phyloP scores from a whole-genome alignment of 345 rosid species.

The Lenwebbia sp. region DNA sequence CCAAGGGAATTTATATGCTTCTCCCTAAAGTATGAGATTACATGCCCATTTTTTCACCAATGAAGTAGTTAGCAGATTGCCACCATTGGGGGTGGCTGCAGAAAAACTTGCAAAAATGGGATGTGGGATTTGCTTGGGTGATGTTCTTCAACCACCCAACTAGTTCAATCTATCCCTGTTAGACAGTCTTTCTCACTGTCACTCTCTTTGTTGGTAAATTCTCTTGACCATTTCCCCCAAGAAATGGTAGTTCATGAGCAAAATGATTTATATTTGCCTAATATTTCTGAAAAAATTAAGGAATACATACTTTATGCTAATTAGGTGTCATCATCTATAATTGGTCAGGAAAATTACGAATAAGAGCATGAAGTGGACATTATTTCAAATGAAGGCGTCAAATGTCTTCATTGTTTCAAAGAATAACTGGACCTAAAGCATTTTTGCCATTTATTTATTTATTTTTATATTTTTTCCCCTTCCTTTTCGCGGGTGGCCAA shows the following conservation, averaged over 20 bases:
- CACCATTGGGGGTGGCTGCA: background rate
- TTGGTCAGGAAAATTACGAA: background rate
- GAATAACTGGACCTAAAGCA: no score
- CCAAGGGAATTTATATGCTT: background rate
- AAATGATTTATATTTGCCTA: background rate
- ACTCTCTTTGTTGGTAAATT: background rate
- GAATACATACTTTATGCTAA: background rate
- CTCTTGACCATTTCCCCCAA: background rate
- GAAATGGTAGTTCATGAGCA: background rate
- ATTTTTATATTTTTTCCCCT: no score
- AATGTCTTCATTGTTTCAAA: no score
- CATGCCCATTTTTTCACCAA: background rate
- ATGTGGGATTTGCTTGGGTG: background rate
- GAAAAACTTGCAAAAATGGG: background rate
- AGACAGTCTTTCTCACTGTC: background rate
- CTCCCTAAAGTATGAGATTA: background rate
- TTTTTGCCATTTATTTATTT: no score
- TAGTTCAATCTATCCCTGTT: background rate
- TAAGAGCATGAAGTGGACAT: no score
- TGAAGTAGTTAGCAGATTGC: background rate
- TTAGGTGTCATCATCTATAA: background rate
- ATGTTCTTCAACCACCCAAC: background rate
- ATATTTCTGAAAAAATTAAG: background rate
- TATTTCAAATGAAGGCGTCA: no score
- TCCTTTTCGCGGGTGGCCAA: no score